Evolutionary conservation across 305 asterid species (phyloP), one percentile per base, ranked within the genome.

Genomic region (Salvia sclarea): DNA sequence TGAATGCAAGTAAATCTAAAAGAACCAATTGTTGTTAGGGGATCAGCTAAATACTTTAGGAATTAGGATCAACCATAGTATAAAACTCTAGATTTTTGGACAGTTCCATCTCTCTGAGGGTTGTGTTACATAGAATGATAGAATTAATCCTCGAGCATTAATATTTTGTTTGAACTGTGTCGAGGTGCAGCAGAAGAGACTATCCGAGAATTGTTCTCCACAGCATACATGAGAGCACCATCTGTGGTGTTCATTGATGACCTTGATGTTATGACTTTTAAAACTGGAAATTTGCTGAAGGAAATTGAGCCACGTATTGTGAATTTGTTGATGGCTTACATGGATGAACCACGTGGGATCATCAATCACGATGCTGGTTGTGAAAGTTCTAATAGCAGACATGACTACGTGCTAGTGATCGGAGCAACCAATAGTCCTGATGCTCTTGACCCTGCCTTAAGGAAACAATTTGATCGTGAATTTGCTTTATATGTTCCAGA

Each of bases 381-480:
- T 13, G 89, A n/a, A n/a, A n/a, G n/a, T n/a, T n/a, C 86, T 62
- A 73, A 69, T 58, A 1, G 62, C 53, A 61, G 45, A 58, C 74
- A 87, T 41, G 88, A 92, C 37, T 69, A 85, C 81, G 91, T 92
- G n/a, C n/a, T n/a, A n/a, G n/a, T n/a, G n/a, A n/a, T n/a, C n/a
- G n/a, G n/a, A n/a, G n/a, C n/a, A n/a, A 18, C 98, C 38, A 92
- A 90, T 71, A 82, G 93, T 70, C 91, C 93, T 56, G 94, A 92
- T 70, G 81, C 89, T 57, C 63, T 92, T 71, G 98, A 92, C 68
- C 80, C 93, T 64, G 96, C 89, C 28, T 79, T 90, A 79, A 90
- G 98, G 81, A 81, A 95, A 82, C 82, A 96, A 61, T 93, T 93
- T 79, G 98, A 93, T 48, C 95, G 83, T 57, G 97, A 93, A 79